A percentile compares a stretch with the other conserved stretches of the same genome.
Evolutionary conservation across 1,284 basidiomycete species (phyloP).

Genomic region (Chalciporus piperatoides): DNA sequence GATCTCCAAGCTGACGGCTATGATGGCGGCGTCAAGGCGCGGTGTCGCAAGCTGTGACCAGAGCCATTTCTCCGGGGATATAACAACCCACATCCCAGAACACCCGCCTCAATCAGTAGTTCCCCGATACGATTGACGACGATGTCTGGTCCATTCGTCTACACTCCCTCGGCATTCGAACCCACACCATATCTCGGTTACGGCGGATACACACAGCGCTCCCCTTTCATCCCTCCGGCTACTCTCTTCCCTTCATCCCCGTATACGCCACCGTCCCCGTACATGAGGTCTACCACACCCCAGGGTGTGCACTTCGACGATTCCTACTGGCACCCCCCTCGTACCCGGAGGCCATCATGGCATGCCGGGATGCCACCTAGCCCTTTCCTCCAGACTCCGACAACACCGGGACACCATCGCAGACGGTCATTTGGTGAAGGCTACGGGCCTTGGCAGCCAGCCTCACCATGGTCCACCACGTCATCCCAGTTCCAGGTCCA

Average conservation of each 20-base stretch:
- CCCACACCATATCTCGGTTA: conserved; percentile 31
- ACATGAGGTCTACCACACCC: conserved; percentile 25
- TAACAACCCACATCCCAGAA: background rate
- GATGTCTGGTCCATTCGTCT: conserved; percentile 43
- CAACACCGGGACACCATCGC: conserved; percentile 22
- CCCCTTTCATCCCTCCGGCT: conserved; percentile 42
- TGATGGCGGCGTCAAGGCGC: background rate
- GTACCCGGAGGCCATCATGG: conserved; percentile 41
- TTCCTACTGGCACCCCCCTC: conserved; percentile 23
- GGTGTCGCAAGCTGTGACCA: conserved; percentile 16
- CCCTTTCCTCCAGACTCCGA: conserved; percentile 23
- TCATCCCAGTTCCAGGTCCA: conserved; percentile 45
- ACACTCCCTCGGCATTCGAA: conserved; percentile 32
- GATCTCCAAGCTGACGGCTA: background rate
- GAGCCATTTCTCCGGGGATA: conserved; percentile 17
- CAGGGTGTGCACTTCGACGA: conserved; percentile 17
- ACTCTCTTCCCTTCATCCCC: conserved; percentile 34
- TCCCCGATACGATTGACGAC: background rate
- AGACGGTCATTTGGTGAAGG: conserved; percentile 41
- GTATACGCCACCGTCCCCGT: conserved; percentile 25
- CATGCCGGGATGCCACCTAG: conserved; percentile 30
- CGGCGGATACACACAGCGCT: conserved; percentile 30
- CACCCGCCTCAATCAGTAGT: background rate
- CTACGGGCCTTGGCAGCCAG: conserved; percentile 26
- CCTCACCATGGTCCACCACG: conserved; percentile 24